Evolutionary conservation across 208 protist species (phyloP), one percentile per base, ranked within the genome.

Genomic region (Wallacemonas collosoma): DNA sequence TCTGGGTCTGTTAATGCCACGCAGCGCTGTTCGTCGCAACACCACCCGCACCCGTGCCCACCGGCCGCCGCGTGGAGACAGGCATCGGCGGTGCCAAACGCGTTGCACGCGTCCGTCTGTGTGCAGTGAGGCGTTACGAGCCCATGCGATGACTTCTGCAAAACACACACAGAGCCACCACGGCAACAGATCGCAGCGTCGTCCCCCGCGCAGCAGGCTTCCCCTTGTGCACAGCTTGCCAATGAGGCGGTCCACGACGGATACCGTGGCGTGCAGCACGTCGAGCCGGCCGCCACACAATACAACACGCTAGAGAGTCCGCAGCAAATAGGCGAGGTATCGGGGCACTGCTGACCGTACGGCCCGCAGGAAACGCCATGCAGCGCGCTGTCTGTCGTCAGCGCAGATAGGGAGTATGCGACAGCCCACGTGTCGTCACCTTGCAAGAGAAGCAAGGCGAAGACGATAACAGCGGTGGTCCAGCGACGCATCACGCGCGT

Each of bases 1-100:
- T 9, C 44, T 14, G 6, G 8, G 17, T 50, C 15, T 11, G 40
- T 65, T 2, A 8, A 9, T n/a, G 56, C 35, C 39, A 82, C 40
- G 71, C 83, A 88, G n/a, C 80, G 72, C 48, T 76, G 72, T 38
- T 88, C 83, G 26, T 35, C 62, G 67, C 83, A 88, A 65, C 83
- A 88, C 83, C 83, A 88, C 51, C 60, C 74, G 57, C 83, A 88
- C n/a, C 58, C 36, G 9, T 44, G 6, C 39, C 26, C 56, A 17
- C 26, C 11, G 7, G 55, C 38, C 15, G 1, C 41, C 2, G 35
- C 39, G 43, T 76, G 17, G 3, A 84, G 36, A 54, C 83, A 88
- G 62, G 53, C 57, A 63, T 88, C 83, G 7, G 69, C 64, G 26
- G 78, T 75, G 11, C 55, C 15, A 67, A 73, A 64, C 35, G 41